These are phyloP conservation scores for Eimeria maxima DNA, from an alignment of 169 alveolate genomes.

Conservation along the genomic window DNA sequence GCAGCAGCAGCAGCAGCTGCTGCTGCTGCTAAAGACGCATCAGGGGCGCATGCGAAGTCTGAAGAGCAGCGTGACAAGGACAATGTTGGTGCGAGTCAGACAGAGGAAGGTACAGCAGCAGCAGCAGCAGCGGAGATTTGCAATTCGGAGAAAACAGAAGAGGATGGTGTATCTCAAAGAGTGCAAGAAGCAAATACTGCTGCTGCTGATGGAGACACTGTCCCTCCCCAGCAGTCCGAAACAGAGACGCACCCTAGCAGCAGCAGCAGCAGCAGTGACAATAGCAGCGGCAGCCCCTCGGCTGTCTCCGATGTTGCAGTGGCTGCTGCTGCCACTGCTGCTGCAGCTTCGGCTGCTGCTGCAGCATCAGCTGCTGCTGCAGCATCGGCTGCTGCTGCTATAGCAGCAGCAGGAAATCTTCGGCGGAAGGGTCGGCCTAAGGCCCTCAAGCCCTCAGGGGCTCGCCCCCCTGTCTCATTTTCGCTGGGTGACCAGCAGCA, in stretches of 20 bases:
- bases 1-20: background rate
- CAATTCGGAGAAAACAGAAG: background rate
- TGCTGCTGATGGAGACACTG: background rate
- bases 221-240: too few relatives aligned
- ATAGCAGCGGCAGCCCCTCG: background rate
- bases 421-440: background rate
- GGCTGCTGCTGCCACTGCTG: background rate
- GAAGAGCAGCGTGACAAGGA: constrained; percentile 42
- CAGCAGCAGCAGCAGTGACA: constrained; percentile 32
- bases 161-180: background rate
- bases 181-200: background rate
- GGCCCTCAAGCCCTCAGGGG: background rate
- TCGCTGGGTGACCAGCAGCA: background rate
- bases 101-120: background rate
- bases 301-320: background rate
- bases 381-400: background rate
- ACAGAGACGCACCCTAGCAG: background rate
- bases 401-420: background rate
- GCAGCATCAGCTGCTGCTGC: constrained; percentile 6
- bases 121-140: background rate
- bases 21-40: background rate
- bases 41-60: background rate
- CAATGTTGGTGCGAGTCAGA: background rate
- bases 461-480: background rate
- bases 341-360: background rate